Evolutionary conservation across 768 basidiomycete species (phyloP).

Genomic region (Cystofilobasidium capitatum): DNA sequence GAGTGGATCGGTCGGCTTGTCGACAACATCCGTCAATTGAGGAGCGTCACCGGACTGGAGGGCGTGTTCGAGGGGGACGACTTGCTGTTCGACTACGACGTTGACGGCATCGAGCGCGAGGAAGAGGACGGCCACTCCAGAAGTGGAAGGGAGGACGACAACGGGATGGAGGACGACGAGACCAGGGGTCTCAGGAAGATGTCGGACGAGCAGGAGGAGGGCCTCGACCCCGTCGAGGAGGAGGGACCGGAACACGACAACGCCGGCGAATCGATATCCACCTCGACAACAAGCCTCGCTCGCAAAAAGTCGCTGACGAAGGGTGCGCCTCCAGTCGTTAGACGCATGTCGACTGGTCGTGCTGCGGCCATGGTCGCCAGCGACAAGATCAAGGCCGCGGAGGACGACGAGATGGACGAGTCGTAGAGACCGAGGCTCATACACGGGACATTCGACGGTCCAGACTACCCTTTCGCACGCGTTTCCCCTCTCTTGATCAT

Average conservation of each 20-base stretch:
- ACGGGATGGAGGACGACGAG: constrained; percentile 1
- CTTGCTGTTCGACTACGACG: background rate
- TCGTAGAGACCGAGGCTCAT: too few species aligned
- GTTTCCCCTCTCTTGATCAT: background rate
- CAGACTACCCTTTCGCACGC: background rate
- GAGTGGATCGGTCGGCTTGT: constrained; percentile 56
- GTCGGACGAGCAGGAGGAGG: background rate
- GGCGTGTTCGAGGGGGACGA: constrained; percentile 2
- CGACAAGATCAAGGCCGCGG: background rate
- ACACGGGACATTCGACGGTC: too few species aligned
- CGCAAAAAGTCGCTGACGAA: background rate
- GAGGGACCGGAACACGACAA: background rate
- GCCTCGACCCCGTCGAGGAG: constrained; percentile 1
- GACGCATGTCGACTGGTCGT: background rate
- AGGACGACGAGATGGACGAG: constrained; percentile 3
- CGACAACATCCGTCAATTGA: constrained; percentile 3
- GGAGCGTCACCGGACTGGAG: background rate
- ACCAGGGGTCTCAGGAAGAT: background rate
- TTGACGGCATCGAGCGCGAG: constrained; percentile 2
- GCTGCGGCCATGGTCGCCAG: background rate
- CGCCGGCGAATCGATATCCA: background rate
- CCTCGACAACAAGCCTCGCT: too few species aligned
- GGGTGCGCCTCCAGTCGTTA: background rate
- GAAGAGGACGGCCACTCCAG: background rate
- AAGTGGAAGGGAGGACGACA: background rate